These are phyloP conservation scores for Gonium pectorale DNA, from an alignment of 139 green algal genomes.

Conservation along the genomic window DNA sequence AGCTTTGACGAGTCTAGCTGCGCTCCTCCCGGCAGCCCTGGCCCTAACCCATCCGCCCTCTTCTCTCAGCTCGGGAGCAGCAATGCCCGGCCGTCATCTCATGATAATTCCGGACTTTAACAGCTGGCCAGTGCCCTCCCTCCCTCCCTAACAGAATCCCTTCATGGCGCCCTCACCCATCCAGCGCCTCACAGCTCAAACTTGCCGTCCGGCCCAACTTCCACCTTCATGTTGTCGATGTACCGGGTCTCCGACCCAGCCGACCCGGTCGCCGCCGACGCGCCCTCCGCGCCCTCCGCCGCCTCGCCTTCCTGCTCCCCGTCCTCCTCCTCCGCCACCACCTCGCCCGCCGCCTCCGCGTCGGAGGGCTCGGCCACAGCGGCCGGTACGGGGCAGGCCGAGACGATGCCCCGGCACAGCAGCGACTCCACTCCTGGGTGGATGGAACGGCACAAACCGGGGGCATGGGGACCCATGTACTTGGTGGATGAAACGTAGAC, in stretches of 20 bases:
- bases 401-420: constrained; percentile 50
- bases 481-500: too few relatives aligned
- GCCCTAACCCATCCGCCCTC: too few relatives aligned
- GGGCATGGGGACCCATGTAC: not conserved
- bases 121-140: too few relatives aligned
- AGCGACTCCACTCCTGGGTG: constrained; percentile 36
- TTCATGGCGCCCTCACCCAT: too few relatives aligned
- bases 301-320: not conserved
- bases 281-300: not conserved
- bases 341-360: not conserved
- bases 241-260: not conserved
- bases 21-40: too few relatives aligned
- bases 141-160: too few relatives aligned
- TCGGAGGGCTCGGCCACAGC: not conserved
- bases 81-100: too few relatives aligned
- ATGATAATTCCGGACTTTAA: too few relatives aligned
- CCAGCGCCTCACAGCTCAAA: constrained; percentile 10
- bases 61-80: too few relatives aligned
- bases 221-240: constrained; percentile 6
- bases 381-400: constrained; percentile 20
- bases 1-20: too few relatives aligned
- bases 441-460: not conserved
- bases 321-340: not conserved
- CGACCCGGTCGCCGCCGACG: not conserved
- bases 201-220: not conserved